Evolutionary conservation across 805 yeast species (phyloP).

Genomic region (Ogataea dorogensis): DNA sequence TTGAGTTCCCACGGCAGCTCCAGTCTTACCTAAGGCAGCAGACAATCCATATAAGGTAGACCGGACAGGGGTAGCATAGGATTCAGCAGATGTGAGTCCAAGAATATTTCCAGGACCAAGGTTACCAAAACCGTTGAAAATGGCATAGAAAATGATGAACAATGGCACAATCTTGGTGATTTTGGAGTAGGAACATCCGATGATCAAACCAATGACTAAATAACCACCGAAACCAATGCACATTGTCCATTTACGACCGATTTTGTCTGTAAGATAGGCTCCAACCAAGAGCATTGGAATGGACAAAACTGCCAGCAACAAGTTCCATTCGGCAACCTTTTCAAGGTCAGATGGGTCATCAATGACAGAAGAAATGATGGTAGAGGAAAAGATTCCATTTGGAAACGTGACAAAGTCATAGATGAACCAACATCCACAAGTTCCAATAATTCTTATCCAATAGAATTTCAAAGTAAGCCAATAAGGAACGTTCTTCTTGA

Average conservation of each 20-base stretch:
- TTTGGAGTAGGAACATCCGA: conserved; percentile 61
- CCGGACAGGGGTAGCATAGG: conserved; percentile 73
- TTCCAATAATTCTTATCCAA: conserved; percentile 68
- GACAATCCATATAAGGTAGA: conserved; percentile 73
- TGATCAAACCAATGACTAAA: conserved; percentile 66
- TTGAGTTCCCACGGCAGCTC: conserved; percentile 81
- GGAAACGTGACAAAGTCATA: conserved; percentile 83
- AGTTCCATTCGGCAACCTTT: conserved; percentile 69
- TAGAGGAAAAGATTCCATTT: conserved; percentile 57
- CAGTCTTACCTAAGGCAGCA: conserved; percentile 81
- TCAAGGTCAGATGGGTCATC: conserved; percentile 42
- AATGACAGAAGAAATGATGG: conserved; percentile 52
- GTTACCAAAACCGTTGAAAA: conserved; percentile 69
- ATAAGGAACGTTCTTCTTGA: conserved; percentile 57
- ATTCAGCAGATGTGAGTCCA: conserved; percentile 66
- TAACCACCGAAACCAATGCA: conserved; percentile 72
- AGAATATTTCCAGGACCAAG: conserved; percentile 78
- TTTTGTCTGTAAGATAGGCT: conserved; percentile 58
- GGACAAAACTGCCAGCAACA: conserved; percentile 61
- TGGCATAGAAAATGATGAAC: conserved; percentile 70
- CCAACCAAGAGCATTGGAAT: conserved; percentile 75
- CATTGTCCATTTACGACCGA: conserved; percentile 72
- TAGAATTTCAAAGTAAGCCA: conserved; percentile 59
- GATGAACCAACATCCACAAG: conserved; percentile 75
- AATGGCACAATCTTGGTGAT: conserved; percentile 56